phyloP scores from a whole-genome alignment of 208 protist species.

The Willaertia magna region DNA sequence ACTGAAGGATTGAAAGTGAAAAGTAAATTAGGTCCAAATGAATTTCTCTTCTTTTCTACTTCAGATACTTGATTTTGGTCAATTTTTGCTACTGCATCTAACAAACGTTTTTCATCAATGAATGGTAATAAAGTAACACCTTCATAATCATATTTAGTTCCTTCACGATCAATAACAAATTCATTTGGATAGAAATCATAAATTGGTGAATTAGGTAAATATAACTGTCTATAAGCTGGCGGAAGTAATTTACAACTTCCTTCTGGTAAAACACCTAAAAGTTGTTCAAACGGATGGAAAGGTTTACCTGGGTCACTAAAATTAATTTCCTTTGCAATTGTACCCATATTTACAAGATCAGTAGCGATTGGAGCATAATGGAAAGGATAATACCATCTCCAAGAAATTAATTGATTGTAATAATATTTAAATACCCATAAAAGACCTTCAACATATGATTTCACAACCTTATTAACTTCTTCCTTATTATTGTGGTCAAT shows the following conservation, averaged over 20 bases:
- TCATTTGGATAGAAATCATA: conserved; percentile 68
- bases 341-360: conserved; percentile 39
- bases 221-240: conserved; percentile 22
- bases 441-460: conserved; percentile 54
- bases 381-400: conserved; percentile 83
- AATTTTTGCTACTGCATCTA: background rate
- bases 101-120: conserved; percentile 7
- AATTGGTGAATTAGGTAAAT: conserved; percentile 43
- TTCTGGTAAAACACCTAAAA: conserved; percentile 27
- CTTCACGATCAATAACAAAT: conserved; percentile 72
- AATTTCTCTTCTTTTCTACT: conserved; percentile 4
- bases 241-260: conserved; percentile 13
- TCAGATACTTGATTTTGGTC: background rate
- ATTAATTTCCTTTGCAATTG: background rate
- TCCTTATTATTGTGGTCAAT: background rate
- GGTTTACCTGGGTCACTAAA: conserved; percentile 6
- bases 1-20: background rate
- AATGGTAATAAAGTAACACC: conserved; percentile 17
- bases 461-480: background rate
- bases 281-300: conserved; percentile 27
- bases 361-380: conserved; percentile 78
- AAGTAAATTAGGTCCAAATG: background rate
- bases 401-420: conserved; percentile 58
- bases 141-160: conserved; percentile 46
- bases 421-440: conserved; percentile 85